Percentiles rank a stretch among this genome's conserved stretches.
These are phyloP conservation scores for Lotus japonicus DNA, from an alignment of 306 rosid genomes.

Conservation along the genomic window DNA sequence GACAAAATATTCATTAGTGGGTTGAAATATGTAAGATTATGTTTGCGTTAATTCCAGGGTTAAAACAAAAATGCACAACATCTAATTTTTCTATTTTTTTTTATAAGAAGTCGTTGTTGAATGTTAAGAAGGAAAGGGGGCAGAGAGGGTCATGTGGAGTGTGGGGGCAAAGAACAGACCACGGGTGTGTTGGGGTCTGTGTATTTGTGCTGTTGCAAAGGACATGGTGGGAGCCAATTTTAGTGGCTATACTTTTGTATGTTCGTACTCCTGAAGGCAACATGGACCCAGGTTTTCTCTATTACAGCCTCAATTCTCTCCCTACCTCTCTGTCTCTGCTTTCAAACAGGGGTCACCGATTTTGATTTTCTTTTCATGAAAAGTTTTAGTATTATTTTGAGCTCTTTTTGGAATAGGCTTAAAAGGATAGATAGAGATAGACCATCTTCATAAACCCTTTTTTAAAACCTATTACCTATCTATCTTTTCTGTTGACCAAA, in stretches of 20 bases:
- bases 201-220: slow-evolving; percentile 19
- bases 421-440: not conserved
- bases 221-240: slow-evolving; percentile 57
- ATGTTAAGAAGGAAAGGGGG: no score
- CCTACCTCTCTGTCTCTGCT: not conserved
- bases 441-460: not conserved
- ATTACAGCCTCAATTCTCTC: not conserved
- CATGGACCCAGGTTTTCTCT: slow-evolving; percentile 38
- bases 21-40: no score
- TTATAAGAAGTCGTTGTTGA: no score
- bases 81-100: no score
- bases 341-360: not conserved
- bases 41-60: no score
- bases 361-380: not conserved
- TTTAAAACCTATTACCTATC: not conserved
- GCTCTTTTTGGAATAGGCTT: not conserved
- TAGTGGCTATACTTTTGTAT: slow-evolving; percentile 39
- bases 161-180: slow-evolving; percentile 43
- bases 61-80: no score
- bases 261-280: slow-evolving; percentile 41
- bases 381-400: not conserved
- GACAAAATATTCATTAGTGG: no score
- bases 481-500: slow-evolving; percentile 3
- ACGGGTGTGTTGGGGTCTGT: slow-evolving; percentile 60
- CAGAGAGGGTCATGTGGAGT: slow-evolving; percentile 29